A percentile compares a stretch with the other conserved stretches of the same genome.
Evolutionary conservation across 2,329 filamentous ascomycete genomes (phyloP).

Genomic region (Talaromyces marneffei): DNA sequence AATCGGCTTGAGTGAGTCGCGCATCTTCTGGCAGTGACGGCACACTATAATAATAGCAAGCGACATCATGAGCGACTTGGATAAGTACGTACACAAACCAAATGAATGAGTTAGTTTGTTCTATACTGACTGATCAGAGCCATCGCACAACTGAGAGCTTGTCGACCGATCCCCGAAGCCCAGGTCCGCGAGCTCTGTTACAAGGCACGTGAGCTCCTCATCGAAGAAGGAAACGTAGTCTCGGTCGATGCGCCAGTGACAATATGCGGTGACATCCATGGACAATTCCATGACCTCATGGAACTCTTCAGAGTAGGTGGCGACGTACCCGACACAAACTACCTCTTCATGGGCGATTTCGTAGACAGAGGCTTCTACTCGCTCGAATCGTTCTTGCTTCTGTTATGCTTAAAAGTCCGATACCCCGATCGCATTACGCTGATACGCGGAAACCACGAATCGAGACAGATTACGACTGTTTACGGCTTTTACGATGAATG

Average conservation of each 20-base stretch:
- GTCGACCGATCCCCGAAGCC: conserved; percentile 88
- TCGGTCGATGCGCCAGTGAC: conserved; percentile 92
- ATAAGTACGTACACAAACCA: conserved; percentile 58
- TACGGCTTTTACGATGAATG: conserved; percentile 99
- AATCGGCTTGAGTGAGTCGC: conserved; percentile 10
- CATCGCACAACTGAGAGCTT: conserved; percentile 91
- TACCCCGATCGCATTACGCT: conserved; percentile 96
- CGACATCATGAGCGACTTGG: conserved; percentile 76
- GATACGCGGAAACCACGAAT: conserved; percentile 93
- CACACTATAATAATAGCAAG: conserved; percentile 26
- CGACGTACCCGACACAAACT: conserved; percentile 91
- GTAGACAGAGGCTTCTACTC: conserved; percentile 98
- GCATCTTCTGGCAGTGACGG: conserved; percentile 13
- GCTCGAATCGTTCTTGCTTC: conserved; percentile 89
- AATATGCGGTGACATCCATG: conserved; percentile 95
- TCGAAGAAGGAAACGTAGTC: conserved; percentile 96
- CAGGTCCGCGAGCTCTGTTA: conserved; percentile 96
- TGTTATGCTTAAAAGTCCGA: conserved; percentile 92
- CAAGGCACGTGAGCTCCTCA: conserved; percentile 90
- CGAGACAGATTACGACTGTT: conserved; percentile 91
- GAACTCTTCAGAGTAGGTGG: conserved; percentile 91
- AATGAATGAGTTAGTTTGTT: background rate
- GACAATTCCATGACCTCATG: conserved; percentile 95
- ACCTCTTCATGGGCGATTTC: conserved; percentile 97
- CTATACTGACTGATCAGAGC: conserved; percentile 52